Base-by-base conservation (phyloP, 208 protist genomes). In the Trypanosoma theileri region DNA sequence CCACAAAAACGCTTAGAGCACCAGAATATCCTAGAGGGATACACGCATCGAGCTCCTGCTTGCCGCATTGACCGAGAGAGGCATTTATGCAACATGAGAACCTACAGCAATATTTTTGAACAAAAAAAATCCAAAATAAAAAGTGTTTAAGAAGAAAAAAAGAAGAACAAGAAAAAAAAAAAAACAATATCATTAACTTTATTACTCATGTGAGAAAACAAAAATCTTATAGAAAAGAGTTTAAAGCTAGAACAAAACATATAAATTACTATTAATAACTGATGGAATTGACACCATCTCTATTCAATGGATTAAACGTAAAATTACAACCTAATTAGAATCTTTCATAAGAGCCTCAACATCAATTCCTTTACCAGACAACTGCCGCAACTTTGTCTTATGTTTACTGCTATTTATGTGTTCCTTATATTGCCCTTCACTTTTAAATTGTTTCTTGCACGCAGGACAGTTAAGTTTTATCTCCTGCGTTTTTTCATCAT, bases 401-500 rank as follows among this genome's bases (percentile, higher is more conserved):
- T 97, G 92, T 67, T 97, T 97, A 59, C 73, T 87, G 66, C 89
- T 95, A 62, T 89, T 83, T 28, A 95, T 59, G 70, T 97, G 92
- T 63, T 95, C 89, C 42, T 85, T 92, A 63, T 81, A 94, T 75
- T 93, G 88, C n/a, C 81, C 86, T 26, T 79, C 77, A 21, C 77
- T 82, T 63, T 92, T 92, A 76, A 94, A 95, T 55, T 80, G 75
- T 69, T 97, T 97, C 62, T 94, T 95, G 71, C 92, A 97, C 4
- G 86, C 87, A 14, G 82, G 79, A 69, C 92, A 97, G 72, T 87
- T 91, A 83, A 54, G 44, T 19, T 68, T 78, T 16, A 6, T 8
- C 40, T 21, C 58, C 31, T 62, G 42, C 0, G 59, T 69, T 0
- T 50, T 48, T 26, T 74, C 68, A 48, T 77, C 71, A 51, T 76